Conservation (phyloP, 306 rosid genomes). For the Begonia fuchsioides region DNA sequence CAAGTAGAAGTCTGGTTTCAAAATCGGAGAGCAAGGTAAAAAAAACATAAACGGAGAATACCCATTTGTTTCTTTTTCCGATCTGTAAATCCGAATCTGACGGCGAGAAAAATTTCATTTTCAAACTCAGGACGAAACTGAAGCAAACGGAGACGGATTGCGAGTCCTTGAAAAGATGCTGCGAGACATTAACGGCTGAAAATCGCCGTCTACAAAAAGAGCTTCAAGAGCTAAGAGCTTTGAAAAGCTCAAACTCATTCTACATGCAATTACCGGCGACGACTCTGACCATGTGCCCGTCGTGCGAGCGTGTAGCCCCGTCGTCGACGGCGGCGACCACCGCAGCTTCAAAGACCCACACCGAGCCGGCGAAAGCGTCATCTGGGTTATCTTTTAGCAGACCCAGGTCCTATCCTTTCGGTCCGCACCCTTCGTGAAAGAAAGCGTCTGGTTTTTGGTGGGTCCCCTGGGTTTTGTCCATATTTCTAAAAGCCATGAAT, state of each 20-base stretch:
- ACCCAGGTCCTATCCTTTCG: slow-evolving; percentile 33
- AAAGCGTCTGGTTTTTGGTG: too few species aligned
- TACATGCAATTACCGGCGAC: slow-evolving; percentile 75
- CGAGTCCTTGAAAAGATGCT: slow-evolving; percentile 52
- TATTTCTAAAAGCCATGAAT: too few species aligned
- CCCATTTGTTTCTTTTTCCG: too few species aligned
- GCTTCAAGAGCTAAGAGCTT: slow-evolving; percentile 60
- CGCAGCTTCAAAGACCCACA: not conserved
- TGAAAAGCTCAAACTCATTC: slow-evolving; percentile 52
- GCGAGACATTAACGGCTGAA: slow-evolving; percentile 64
- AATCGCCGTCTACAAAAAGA: slow-evolving; percentile 60
- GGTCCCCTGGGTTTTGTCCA: too few species aligned
- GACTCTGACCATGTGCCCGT: slow-evolving; percentile 71
- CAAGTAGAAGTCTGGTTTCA: slow-evolving; percentile 33
- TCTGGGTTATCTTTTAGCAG: slow-evolving; percentile 29
- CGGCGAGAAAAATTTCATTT: too few species aligned
- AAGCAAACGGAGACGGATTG: slow-evolving; percentile 74
- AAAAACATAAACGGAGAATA: not conserved
- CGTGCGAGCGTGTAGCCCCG: slow-evolving; percentile 56
- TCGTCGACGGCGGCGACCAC: slow-evolving; percentile 18
- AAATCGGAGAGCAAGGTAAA: slow-evolving; percentile 26
- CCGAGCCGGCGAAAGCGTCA: slow-evolving; percentile 11
- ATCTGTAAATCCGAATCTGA: too few species aligned
- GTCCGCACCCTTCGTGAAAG: slow-evolving; percentile 28
- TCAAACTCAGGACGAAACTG: slow-evolving; percentile 40